Base-by-base conservation (phyloP, 495 filamentous ascomycete genomes). In the Immersiella caudata region DNA sequence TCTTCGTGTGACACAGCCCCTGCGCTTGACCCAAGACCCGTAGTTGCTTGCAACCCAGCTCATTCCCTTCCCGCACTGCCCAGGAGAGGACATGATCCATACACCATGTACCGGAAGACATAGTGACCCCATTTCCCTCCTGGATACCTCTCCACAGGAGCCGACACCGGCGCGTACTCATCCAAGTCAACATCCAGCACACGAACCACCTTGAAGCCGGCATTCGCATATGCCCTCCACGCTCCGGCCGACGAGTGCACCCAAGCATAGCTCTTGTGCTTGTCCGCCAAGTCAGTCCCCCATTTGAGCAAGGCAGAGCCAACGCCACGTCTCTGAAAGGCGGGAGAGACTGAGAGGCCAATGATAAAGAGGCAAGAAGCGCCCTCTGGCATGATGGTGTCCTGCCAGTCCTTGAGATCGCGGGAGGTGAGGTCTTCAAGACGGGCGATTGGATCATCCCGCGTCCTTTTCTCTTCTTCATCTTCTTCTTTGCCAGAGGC, bases 101-200 rank as follows among this genome's bases (percentile, higher is more conserved):
- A 60, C 12, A 66, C 46, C 65, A 67, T 61, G 25, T 67, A 67
- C 49, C 58, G 65, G 25, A 67, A 61, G 25, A 62, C 50, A 51
- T 67, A 67, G 14, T 52, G 46, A 25, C 65, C 65, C 65, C 65
- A 67, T 56, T 36, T 67, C 20, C 65, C 64, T 11, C 56, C 64
- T 12, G 29, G 33, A 52, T 60, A 66, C 4, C 57, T n/a, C 6
- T 62, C 57, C 35, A 27, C 20, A 0, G 65, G 57, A 11, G 57
- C 65, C 49, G 40, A 58, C 0, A 66, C 64, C 9, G 65, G 57
- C 24, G 65, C 65, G 26, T 55, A 67, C 40, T 54, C 46, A 58
- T 67, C 65, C 40, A 67, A 27, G 46, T 67, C 58, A 26, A 67
- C 57, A 24, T 61, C 58, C 20, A 67, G 29, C 5, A 27, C 55